These are phyloP conservation scores for Oenanthe javanica DNA, from an alignment of 140 eudicot genomes.

Conservation along the genomic window DNA sequence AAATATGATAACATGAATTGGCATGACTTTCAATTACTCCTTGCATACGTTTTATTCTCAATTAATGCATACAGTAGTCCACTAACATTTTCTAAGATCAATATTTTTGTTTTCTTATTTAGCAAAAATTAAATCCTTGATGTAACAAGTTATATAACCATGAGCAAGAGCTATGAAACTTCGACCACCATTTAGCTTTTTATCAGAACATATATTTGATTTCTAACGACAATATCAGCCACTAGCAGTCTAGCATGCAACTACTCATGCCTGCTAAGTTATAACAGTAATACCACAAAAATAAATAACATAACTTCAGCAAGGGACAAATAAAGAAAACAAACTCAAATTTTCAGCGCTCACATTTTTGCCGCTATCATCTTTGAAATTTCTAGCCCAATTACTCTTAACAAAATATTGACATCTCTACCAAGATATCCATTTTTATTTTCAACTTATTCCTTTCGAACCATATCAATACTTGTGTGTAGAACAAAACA, in stretches of 20 bases:
- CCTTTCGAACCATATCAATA: background rate
- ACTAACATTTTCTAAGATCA: background rate
- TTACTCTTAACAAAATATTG: background rate
- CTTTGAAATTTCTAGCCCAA: background rate
- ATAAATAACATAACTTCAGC: background rate
- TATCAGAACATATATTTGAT: background rate
- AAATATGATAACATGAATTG: background rate
- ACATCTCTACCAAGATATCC: background rate
- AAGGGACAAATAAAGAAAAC: background rate
- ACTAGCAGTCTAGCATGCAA: background rate
- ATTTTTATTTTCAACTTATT: background rate
- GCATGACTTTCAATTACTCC: background rate
- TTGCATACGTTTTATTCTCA: background rate
- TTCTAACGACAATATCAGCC: background rate
- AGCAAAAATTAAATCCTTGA: background rate
- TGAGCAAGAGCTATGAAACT: background rate
- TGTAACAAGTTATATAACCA: background rate
- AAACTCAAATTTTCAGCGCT: background rate
- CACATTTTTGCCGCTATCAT: background rate
- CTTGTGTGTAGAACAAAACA: background rate
- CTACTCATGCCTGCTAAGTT: background rate
- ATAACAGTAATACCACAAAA: background rate
- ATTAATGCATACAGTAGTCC: background rate
- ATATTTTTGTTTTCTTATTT: background rate
- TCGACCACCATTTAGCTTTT: background rate